Evolutionary conservation across 176 grass and related monocot genomes (phyloP), one percentile per base, ranked within the genome.

Genomic region (Eleusine indica): DNA sequence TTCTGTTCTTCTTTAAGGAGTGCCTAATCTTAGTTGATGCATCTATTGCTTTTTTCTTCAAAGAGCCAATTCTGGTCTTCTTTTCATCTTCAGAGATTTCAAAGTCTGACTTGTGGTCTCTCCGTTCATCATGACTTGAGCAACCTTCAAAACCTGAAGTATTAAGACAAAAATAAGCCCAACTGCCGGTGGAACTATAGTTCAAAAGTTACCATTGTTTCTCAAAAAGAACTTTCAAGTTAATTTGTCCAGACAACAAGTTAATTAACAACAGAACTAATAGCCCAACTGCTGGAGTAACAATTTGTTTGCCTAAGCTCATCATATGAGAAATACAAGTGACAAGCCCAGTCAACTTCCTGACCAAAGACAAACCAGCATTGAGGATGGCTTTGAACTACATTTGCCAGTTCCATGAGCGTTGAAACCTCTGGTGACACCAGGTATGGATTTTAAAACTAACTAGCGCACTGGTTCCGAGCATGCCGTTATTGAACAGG

Each of bases 21-120:
- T 95, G 96, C 51, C 86, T 94, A 85, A 98, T 85, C 78, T 91
- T 98, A 43, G 82, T 89, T 2, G 93, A 95, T 48, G 96, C 96
- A 88, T 92, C 92, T 78, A 95, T 90, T 70, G 93, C 96, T 77
- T 98, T 98, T 82, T 93, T 98, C 89, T 98, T 98, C 67, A 98
- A 62, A 51, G 96, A 94, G 44, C 93, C 89, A 43, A 98, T 98
- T 87, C 89, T 87, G 17, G 93, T 93, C 80, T 85, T 95, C 85
- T 87, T 98, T 62, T 98, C 96, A 81, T 98, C 96, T 74, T 98
- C 96, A 0, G 96, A 98, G 74, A 87, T 89, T 80, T 98, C 96
- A 79, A 98, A 56, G 78, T 98, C 96, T 62, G 91, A 95, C 48
- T 84, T 91, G 58, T 84, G 82, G 42, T 95, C 92, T 80, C 84